Conservation (phyloP, 2,329 filamentous ascomycete genomes). For the Boeremia lycopersici region DNA sequence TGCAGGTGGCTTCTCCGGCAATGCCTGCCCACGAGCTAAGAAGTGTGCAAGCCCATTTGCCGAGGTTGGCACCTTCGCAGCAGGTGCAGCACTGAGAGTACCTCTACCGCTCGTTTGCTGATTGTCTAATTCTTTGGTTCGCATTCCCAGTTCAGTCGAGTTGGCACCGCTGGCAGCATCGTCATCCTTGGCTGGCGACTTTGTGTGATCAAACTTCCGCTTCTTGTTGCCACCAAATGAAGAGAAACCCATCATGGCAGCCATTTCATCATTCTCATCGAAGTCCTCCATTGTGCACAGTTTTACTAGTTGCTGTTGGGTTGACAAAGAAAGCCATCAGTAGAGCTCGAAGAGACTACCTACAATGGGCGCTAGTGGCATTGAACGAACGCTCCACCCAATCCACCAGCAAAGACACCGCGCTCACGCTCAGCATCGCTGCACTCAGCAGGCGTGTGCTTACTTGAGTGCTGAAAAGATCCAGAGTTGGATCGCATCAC, state of each 20-base stretch:
- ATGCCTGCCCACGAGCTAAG: conserved; percentile 35
- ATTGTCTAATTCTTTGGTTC: conserved; percentile 32
- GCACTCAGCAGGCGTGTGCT: background rate
- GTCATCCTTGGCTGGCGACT: conserved; percentile 51
- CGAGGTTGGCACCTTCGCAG: conserved; percentile 9
- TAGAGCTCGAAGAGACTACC: conserved; percentile 2
- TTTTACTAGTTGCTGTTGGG: background rate
- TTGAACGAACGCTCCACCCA: background rate
- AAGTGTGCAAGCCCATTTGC: conserved; percentile 40
- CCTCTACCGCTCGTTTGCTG: conserved; percentile 3
- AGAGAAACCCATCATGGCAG: conserved; percentile 74
- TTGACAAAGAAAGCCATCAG: background rate
- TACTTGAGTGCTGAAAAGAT: background rate
- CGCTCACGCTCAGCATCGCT: background rate
- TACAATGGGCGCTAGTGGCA: conserved; percentile 4
- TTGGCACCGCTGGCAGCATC: conserved; percentile 39
- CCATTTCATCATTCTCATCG: conserved; percentile 59
- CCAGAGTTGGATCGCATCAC: background rate
- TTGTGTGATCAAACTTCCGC: conserved; percentile 67
- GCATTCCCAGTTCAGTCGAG: conserved; percentile 45
- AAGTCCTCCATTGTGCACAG: conserved; percentile 23
- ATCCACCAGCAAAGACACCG: conserved; percentile 2
- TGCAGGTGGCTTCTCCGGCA: conserved; percentile 28
- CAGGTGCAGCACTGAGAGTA: background rate
- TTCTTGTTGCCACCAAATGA: conserved; percentile 73